Base-by-base conservation (phyloP, 371 early-diverging fungal species). In the Syncephalastrum racemosum region DNA sequence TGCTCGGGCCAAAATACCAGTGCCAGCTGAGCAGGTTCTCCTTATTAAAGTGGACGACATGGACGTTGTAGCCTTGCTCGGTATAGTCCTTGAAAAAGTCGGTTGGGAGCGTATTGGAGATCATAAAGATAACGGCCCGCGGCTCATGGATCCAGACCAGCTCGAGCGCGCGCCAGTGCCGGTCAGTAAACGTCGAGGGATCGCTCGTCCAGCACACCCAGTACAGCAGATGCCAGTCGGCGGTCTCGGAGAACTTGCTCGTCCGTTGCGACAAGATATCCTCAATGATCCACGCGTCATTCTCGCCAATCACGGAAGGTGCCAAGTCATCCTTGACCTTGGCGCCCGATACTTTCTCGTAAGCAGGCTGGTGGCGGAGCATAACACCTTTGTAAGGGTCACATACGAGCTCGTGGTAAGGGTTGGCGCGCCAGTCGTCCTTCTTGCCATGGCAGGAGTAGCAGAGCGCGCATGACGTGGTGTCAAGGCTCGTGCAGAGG, bases 121-220 rank as follows among this genome's bases (percentile, higher is more conserved):
- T 66, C 67, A 86, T 81, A 47, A 86, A 78, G 19, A 86, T 72
- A 15, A 78, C 76, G 0, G 86, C 86, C 1, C 71, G 67, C 0
- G 86, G 86, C 24, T 82, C 80, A 52, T 86, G 86, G n/a, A 84
- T 75, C 79, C 84, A 82, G 0, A 86, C 75, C 40, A 84, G 64
- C 24, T 86, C 86, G 36, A 86, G 66, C 0, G 86, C 80, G n/a
- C 82, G 72, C 77, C 77, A 86, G 45, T 86, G 86, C 6, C 86
- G 76, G 20, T 80, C 76, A 3, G 73, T 77, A 64, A 84, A 86
- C 2, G 86, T 83, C 0, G 70, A 63, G 4, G 81, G 77, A 20
- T 80, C 81, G 13, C 84, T 84, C 1, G 85, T 83, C 86, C 86
- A 86, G 23, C 80, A 80, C 1, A 83, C 82, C 86, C 86, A 86